Conservation (phyloP, 2,329 filamentous ascomycete genomes). For the Verticillium albo-atrum region DNA sequence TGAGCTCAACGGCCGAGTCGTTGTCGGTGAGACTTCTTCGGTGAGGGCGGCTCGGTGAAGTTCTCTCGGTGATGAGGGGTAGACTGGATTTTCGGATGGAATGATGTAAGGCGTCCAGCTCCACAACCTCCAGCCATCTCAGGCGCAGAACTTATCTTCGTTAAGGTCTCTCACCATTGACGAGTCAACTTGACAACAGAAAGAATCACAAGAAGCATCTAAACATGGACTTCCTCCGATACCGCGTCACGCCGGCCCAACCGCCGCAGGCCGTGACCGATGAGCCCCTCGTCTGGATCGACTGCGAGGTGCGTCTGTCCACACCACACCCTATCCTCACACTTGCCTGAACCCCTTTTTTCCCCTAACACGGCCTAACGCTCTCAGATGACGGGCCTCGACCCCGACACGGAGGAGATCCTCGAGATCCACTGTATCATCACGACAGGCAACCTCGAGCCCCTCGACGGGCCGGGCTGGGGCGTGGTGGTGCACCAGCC, state of each 20-base stretch:
- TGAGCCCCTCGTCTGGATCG: slow-evolving; percentile 80
- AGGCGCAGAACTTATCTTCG: neutral
- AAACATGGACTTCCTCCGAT: slow-evolving; percentile 9
- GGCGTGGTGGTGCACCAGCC: slow-evolving; percentile 75
- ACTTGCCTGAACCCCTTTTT: no score
- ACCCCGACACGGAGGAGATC: slow-evolving; percentile 75
- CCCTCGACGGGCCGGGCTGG: slow-evolving; percentile 74
- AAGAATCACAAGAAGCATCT: neutral
- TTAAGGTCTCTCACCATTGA: neutral
- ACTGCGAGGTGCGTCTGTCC: slow-evolving; percentile 47
- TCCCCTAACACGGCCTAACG: neutral
- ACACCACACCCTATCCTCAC: neutral
- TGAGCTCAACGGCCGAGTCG: no score
- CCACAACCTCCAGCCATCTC: no score
- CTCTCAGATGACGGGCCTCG: slow-evolving; percentile 82
- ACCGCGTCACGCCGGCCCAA: neutral
- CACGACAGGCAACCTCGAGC: slow-evolving; percentile 72
- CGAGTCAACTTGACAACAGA: neutral
- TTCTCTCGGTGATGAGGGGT: no score
- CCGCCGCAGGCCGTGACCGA: slow-evolving; percentile 14
- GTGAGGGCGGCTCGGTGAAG: neutral
- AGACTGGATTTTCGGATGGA: neutral
- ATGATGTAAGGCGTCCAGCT: neutral
- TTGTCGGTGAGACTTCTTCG: no score
- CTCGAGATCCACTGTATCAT: slow-evolving; percentile 91